A percentile compares a stretch with the other conserved stretches of the same genome.
Evolutionary conservation across 352 stramenopile species (phyloP).

Genomic region (Hyaloperonospora brassicae): DNA sequence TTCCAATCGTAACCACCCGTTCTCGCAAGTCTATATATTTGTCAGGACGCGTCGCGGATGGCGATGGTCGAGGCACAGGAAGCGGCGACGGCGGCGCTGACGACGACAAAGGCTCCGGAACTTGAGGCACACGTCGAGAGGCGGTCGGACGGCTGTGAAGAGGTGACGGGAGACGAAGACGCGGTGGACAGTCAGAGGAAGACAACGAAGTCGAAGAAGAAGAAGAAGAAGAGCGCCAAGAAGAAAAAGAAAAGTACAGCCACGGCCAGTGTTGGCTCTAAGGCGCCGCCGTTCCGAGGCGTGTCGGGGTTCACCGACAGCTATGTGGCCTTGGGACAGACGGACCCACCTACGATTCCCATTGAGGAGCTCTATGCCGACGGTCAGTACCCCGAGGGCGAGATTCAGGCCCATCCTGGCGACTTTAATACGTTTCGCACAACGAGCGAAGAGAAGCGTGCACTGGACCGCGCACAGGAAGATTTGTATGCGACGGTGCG

Average conservation of each 20-base stretch:
- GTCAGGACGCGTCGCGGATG: constrained; percentile 4
- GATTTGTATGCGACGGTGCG: constrained; percentile 72
- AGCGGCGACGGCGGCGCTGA: constrained; percentile 1
- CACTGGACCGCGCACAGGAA: constrained; percentile 66
- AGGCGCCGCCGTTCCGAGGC: constrained; percentile 56
- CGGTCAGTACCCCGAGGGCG: constrained; percentile 83
- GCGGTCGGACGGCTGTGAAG: too few species aligned
- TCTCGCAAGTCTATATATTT: constrained; percentile 1
- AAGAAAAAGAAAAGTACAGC: constrained; percentile 62
- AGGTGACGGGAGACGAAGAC: constrained; percentile 3
- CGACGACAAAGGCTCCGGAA: too few species aligned
- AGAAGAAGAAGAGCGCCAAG: constrained; percentile 60
- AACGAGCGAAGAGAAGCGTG: constrained; percentile 79
- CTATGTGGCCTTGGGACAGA: constrained; percentile 92
- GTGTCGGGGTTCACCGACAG: constrained; percentile 89
- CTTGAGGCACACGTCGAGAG: too few species aligned
- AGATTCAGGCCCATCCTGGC: constrained; percentile 89
- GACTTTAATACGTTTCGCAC: constrained; percentile 90
- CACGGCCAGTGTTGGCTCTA: constrained; percentile 31
- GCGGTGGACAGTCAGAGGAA: constrained; percentile 10
- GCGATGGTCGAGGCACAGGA: constrained; percentile 22
- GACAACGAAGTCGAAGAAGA: constrained; percentile 9
- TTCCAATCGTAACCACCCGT: constrained; percentile 11
- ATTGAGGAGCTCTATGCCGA: constrained; percentile 59
- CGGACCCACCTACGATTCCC: constrained; percentile 92